These are phyloP conservation scores for Punica granatum DNA, from an alignment of 345 rosid species.

Conservation along the genomic window DNA sequence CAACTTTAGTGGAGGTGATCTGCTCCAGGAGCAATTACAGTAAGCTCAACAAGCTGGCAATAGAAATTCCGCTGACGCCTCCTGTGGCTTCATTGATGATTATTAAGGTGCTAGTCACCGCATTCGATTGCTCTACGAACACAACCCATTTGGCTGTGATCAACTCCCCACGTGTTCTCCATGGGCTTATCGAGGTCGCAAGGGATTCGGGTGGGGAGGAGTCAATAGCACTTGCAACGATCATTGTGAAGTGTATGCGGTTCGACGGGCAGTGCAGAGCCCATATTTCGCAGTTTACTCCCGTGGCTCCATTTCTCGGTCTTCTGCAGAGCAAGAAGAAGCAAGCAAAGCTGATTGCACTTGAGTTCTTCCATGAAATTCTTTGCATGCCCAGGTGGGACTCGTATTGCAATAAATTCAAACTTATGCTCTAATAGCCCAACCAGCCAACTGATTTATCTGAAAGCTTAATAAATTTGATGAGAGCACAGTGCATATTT, in stretches of 20 bases:
- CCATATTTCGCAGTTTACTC: conserved; percentile 40
- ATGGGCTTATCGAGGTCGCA: conserved; percentile 54
- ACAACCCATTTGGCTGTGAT: conserved; percentile 60
- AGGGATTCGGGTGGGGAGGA: conserved; percentile 41
- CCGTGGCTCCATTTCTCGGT: conserved; percentile 52
- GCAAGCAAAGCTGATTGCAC: conserved; percentile 44
- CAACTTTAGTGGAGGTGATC: conserved; percentile 62
- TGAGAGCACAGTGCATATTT: not conserved
- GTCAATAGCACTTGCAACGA: conserved; percentile 53
- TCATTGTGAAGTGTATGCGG: conserved; percentile 79
- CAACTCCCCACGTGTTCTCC: conserved; percentile 59
- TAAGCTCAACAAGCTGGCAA: conserved; percentile 26
- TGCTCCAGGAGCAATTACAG: conserved; percentile 34
- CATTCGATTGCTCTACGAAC: conserved; percentile 71
- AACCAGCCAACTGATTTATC: not conserved
- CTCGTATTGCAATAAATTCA: not conserved
- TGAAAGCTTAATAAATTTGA: not conserved
- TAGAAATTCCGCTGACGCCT: conserved; percentile 41
- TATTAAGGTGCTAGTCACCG: conserved; percentile 72
- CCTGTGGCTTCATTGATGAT: conserved; percentile 84
- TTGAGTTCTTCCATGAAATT: conserved; percentile 71
- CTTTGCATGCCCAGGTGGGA: conserved; percentile 70
- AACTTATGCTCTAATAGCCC: not conserved
- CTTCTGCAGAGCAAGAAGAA: conserved; percentile 48
- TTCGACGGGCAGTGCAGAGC: conserved; percentile 74